These are phyloP conservation scores for Amanita phalloides DNA, from an alignment of 768 basidiomycete genomes.

Conservation along the genomic window DNA sequence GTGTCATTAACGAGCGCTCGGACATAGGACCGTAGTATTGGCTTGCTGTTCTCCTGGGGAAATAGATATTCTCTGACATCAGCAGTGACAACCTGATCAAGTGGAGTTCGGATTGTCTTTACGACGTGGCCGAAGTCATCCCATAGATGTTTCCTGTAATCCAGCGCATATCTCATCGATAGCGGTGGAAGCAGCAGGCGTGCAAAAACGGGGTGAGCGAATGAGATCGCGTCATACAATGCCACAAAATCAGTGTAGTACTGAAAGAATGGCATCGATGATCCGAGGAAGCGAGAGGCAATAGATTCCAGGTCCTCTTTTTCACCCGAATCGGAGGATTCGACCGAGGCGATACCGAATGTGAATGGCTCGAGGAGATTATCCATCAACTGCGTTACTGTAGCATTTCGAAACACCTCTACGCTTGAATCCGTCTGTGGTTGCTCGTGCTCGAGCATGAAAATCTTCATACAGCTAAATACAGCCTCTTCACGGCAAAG, in stretches of 20 bases:
- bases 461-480: conserved; percentile 84
- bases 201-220: conserved; percentile 68
- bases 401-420: conserved; percentile 74
- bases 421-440: conserved; percentile 33
- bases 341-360: conserved; percentile 13
- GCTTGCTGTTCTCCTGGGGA: conserved; percentile 54
- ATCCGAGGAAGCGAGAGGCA: conserved; percentile 48
- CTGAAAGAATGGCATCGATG: conserved; percentile 78
- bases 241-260: conserved; percentile 87
- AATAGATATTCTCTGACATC: conserved; percentile 56
- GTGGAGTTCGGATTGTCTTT: conserved; percentile 41
- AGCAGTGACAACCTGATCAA: conserved; percentile 40
- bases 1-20: conserved; percentile 37
- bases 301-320: conserved; percentile 38
- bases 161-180: conserved; percentile 63
- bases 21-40: conserved; percentile 56
- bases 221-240: conserved; percentile 88
- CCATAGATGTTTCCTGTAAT: conserved; percentile 83
- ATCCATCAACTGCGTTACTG: conserved; percentile 49
- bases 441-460: conserved; percentile 91
- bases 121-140: conserved; percentile 63
- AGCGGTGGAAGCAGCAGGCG: conserved; percentile 67
- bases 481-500: conserved; percentile 47
- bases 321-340: neutral
- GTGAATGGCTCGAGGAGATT: conserved; percentile 48